These are phyloP conservation scores for Kodamaea ohmeri DNA, from an alignment of 1,139 yeast species.

Conservation along the genomic window DNA sequence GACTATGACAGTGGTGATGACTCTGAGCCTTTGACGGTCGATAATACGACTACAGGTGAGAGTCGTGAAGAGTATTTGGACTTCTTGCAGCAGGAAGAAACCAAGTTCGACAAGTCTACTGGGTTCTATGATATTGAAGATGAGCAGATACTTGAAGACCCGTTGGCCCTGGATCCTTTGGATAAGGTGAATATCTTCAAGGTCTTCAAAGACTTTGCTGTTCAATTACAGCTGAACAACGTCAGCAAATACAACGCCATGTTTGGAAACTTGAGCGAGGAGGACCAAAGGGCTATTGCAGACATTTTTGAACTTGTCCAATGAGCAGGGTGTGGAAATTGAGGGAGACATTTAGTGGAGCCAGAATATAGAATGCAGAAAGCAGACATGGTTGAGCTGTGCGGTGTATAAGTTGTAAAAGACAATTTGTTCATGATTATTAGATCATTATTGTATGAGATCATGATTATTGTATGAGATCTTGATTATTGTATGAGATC, in stretches of 20 bases:
- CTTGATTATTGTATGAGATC: too few relatives aligned
- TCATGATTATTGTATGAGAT: too few relatives aligned
- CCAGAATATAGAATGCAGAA: too few relatives aligned
- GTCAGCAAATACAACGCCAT: slow-evolving; percentile 13
- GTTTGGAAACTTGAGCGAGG: slow-evolving; percentile 16
- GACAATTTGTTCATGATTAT: too few relatives aligned
- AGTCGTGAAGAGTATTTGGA: slow-evolving; percentile 46
- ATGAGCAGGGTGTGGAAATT: too few relatives aligned
- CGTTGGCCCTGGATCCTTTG: slow-evolving; percentile 72
- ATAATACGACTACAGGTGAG: slow-evolving; percentile 20
- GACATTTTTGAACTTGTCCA: slow-evolving; percentile 14
- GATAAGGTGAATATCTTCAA: slow-evolving; percentile 66
- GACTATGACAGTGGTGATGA: slow-evolving; percentile 25
- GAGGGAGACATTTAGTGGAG: too few relatives aligned
- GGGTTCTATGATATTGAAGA: slow-evolving; percentile 39
- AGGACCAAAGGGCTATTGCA: slow-evolving; percentile 12
- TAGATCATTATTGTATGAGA: too few relatives aligned
- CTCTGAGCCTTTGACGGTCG: slow-evolving; percentile 15
- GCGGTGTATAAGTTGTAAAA: too few relatives aligned
- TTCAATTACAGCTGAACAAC: slow-evolving; percentile 13
- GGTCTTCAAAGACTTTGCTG: slow-evolving; percentile 21
- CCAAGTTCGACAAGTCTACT: slow-evolving; percentile 35
- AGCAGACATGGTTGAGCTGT: too few relatives aligned
- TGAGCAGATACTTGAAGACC: slow-evolving; percentile 73
- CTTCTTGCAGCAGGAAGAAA: slow-evolving; percentile 43